A percentile compares a stretch with the other conserved stretches of the same genome.
Conservation (phyloP, 2,329 filamentous ascomycete genomes). For the Pestalotiopsis sp. region DNA sequence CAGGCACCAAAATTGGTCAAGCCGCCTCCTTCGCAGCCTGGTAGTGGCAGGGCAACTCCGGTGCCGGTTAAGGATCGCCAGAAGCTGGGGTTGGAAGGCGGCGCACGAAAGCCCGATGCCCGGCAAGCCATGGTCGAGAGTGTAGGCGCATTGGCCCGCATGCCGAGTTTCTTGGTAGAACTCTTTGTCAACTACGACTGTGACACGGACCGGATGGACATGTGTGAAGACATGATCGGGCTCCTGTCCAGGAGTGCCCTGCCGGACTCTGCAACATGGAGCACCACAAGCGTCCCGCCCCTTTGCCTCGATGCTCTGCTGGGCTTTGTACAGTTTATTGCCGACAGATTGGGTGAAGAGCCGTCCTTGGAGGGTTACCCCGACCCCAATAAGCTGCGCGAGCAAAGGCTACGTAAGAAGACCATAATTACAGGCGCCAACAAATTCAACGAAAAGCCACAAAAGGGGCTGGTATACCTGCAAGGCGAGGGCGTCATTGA, state of each 20-base stretch:
- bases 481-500: constrained; percentile 84
- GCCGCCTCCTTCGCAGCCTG: constrained; percentile 69
- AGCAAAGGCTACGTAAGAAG: constrained; percentile 79
- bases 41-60: constrained; percentile 84
- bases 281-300: constrained; percentile 95
- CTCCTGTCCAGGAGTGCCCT: constrained; percentile 91
- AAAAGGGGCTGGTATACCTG: constrained; percentile 83
- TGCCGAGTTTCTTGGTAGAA: constrained; percentile 93
- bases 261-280: constrained; percentile 97
- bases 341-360: constrained; percentile 78
- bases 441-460: constrained; percentile 96
- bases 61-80: constrained; percentile 91
- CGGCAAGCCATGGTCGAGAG: constrained; percentile 98
- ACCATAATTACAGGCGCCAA: constrained; percentile 84
- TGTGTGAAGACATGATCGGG: constrained; percentile 95
- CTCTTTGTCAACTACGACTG: constrained; percentile 98
- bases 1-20: constrained; percentile 88
- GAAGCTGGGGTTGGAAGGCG: constrained; percentile 89
- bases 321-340: constrained; percentile 88
- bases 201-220: constrained; percentile 84
- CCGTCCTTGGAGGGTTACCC: constrained; percentile 68
- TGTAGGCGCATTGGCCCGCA: constrained; percentile 86
- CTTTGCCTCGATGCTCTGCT: constrained; percentile 90
- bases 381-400: constrained; percentile 64
- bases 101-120: constrained; percentile 88